Base-by-base conservation (phyloP, 1,284 basidiomycete genomes). In the Ganoderma sp. region DNA sequence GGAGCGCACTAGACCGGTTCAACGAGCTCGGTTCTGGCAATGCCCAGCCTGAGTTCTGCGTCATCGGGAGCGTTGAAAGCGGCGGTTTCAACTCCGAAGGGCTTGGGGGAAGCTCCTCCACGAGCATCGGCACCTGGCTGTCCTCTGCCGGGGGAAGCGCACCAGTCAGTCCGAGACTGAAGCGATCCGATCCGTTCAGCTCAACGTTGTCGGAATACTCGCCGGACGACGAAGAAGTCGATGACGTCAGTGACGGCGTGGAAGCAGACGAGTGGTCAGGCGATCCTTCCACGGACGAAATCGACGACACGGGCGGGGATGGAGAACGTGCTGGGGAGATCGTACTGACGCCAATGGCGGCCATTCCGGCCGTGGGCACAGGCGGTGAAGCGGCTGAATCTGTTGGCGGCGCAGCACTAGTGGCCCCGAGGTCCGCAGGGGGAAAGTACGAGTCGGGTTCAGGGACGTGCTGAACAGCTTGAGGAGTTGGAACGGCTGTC, bases 401-500 rank as follows among this genome's bases (percentile, higher is more conserved):
- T 15, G 67, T 63, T 25, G 65, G 52, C 6, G 62, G 50, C 37
- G 62, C 66, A 7, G 45, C 62, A n/a, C 60, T 25, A 28, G 69
- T 28, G 12, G 65, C 32, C 17, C 63, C 69, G 17, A 67, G 39
- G 17, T 50, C 28, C 48, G 71, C 66, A n/a, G 70, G 7, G n/a
- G 81, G 69, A 73, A 82, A 77, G 70, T 81, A 82, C 22, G 81
- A 71, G 28, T 74, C 69, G 3, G 41, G 19, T 12, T 63, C 66
- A 19, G 66, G 28, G 39, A 56, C 43, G 15, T 25, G 14, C 15
- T 56, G 22, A 10, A 60, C 42, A 12, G 70, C 57, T 7, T 69
- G 71, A 3, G 74, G 74, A 0, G 74, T 75, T 41, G 73, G 73
- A 15, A 74, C 71, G 10, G 68, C 70, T 3, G 73, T 73, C 10